A percentile compares a stretch with the other conserved stretches of the same genome.
phyloP scores from a whole-genome alignment of 192 early-diverging fungal genomes.

The Podila verticillata region DNA sequence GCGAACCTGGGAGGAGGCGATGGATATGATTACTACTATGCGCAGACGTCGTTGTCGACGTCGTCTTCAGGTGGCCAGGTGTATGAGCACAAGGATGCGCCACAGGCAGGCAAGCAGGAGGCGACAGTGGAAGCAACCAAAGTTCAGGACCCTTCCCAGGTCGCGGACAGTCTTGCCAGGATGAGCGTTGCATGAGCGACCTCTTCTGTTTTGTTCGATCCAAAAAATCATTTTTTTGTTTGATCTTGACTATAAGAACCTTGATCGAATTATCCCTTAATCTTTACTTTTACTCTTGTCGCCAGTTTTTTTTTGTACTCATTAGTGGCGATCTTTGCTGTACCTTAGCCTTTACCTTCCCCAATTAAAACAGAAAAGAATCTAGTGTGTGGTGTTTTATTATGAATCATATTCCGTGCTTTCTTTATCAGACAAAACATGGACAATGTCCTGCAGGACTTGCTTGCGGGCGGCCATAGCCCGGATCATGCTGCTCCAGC shows the following conservation, averaged over 20 bases:
- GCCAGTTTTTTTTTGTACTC: no score
- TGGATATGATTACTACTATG: constrained; percentile 8
- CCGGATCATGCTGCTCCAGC: constrained; percentile 25
- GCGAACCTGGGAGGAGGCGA: background rate
- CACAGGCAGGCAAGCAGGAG: constrained; percentile 11
- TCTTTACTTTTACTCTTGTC: background rate
- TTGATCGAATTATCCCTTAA: background rate
- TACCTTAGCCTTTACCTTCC: background rate
- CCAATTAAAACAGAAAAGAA: no score
- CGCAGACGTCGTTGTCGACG: background rate
- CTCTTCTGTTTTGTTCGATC: constrained; percentile 7
- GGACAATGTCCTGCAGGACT: background rate
- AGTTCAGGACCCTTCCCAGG: background rate
- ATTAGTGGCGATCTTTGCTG: background rate
- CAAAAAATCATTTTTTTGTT: background rate
- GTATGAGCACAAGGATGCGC: constrained; percentile 11
- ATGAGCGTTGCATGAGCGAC: constrained; percentile 32
- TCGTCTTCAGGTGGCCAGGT: background rate
- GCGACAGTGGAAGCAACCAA: background rate
- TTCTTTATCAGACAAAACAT: background rate
- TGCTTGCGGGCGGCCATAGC: constrained; percentile 23
- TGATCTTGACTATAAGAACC: background rate
- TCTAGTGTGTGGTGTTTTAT: background rate
- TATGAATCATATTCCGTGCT: background rate
- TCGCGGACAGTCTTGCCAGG: constrained; percentile 16